Percentiles rank a stretch among this genome's conserved stretches.
Evolutionary conservation across 73 alveolate species (phyloP).

Genomic region (Paramecium pentaurelia): DNA sequence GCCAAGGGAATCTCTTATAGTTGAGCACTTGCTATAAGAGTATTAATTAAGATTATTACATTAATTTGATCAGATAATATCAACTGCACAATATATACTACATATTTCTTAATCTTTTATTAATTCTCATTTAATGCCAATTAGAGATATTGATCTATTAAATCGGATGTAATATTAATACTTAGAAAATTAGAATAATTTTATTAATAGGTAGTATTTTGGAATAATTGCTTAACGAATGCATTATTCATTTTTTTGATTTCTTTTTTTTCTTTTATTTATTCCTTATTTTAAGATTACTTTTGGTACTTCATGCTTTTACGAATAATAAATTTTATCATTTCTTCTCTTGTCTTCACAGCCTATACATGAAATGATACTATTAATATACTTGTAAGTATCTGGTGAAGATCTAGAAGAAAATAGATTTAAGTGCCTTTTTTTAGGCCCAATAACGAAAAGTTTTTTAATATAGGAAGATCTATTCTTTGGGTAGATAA

Average conservation of each 20-base stretch:
- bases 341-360: conserved; percentile 31
- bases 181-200: neutral
- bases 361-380: neutral
- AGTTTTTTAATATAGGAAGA: neutral
- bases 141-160: neutral
- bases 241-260: neutral
- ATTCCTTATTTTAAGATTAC: neutral
- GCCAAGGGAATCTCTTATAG: conserved; percentile 19
- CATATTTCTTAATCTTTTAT: neutral
- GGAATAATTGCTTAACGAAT: neutral
- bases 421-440: conserved; percentile 8
- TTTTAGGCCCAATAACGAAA: neutral
- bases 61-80: neutral
- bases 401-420: conserved; percentile 33
- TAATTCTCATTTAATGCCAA: neutral
- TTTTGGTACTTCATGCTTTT: neutral
- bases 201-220: neutral
- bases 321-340: conserved; percentile 31
- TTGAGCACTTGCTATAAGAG: neutral
- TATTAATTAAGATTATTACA: neutral
- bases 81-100: neutral
- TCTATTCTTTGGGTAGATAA: neutral
- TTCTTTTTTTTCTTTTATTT: neutral
- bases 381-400: neutral
- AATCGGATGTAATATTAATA: neutral